Evolutionary conservation across 768 basidiomycete genomes (phyloP).

Genomic region (Rhizopogon roseolus): DNA sequence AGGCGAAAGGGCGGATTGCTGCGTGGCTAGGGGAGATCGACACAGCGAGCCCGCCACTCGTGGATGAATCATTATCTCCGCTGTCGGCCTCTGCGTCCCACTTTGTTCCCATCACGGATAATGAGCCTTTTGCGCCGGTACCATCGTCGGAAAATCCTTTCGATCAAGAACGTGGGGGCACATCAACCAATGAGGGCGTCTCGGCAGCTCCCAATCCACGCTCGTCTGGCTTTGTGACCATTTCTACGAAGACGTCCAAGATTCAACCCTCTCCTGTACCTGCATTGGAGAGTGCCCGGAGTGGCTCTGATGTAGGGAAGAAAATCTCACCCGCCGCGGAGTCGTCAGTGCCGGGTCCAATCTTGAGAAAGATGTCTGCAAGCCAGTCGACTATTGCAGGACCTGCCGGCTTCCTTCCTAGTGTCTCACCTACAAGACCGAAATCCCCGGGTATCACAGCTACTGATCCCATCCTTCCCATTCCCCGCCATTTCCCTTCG

Average conservation of each 20-base stretch:
- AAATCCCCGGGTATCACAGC: background rate
- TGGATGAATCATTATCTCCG: slow-evolving; percentile 32
- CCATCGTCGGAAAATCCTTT: slow-evolving; percentile 6
- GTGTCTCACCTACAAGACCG: background rate
- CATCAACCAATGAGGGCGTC: slow-evolving; percentile 11
- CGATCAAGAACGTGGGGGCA: slow-evolving; percentile 2
- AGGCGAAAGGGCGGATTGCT: slow-evolving; percentile 68
- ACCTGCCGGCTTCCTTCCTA: background rate
- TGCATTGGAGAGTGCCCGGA: background rate
- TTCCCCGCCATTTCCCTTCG: slow-evolving; percentile 5
- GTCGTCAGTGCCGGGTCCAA: background rate
- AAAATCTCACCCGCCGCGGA: background rate
- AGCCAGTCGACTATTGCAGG: background rate
- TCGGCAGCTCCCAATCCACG: slow-evolving; percentile 58
- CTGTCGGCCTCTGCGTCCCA: slow-evolving; percentile 28
- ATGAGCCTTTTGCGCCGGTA: slow-evolving; percentile 15
- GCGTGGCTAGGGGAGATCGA: slow-evolving; percentile 74
- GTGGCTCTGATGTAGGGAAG: background rate
- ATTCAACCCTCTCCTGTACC: background rate
- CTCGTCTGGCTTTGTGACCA: slow-evolving; percentile 72
- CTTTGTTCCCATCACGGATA: slow-evolving; percentile 22
- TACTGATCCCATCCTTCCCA: background rate
- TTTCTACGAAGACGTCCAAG: slow-evolving; percentile 40
- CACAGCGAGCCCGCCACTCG: slow-evolving; percentile 42
- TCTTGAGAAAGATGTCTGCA: background rate